Evolutionary conservation across 73 alveolate genomes (phyloP).

Genomic region (Strombidium stylifer): DNA sequence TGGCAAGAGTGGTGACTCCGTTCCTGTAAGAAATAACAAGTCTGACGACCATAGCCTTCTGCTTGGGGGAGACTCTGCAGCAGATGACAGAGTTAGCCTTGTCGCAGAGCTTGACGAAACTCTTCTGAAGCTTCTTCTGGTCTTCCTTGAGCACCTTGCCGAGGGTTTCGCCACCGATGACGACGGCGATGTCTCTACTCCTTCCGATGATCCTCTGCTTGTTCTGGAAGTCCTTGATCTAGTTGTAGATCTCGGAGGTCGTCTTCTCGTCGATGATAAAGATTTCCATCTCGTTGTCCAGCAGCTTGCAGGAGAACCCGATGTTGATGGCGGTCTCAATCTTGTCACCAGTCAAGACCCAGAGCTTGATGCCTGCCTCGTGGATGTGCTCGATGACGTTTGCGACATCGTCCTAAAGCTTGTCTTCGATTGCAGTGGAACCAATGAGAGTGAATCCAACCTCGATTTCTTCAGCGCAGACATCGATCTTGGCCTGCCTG

Average conservation of each 20-base stretch:
- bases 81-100: conserved; percentile 60
- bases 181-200: conserved; percentile 62
- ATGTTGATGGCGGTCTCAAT: conserved; percentile 96
- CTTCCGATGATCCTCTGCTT: conserved; percentile 36
- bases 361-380: conserved; percentile 90
- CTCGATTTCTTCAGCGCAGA: conserved; percentile 80
- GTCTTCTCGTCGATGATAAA: conserved; percentile 58
- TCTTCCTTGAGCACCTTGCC: conserved; percentile 53
- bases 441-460: conserved; percentile 78
- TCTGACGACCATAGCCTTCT: conserved; percentile 88
- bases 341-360: conserved; percentile 98
- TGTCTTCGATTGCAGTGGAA: conserved; percentile 97
- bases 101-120: conserved; percentile 71
- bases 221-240: conserved; percentile 33
- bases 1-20: conserved; percentile 80
- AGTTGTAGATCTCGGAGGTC: conserved; percentile 17
- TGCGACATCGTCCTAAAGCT: conserved; percentile 90
- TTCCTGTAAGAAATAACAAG: conserved; percentile 45
- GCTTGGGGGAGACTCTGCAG: conserved; percentile 89
- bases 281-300: conserved; percentile 71
- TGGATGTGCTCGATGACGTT: conserved; percentile 84
- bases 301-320: conserved; percentile 83
- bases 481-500: conserved; percentile 70
- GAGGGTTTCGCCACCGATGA: conserved; percentile 85
- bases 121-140: conserved; percentile 41